Conservation (phyloP, 2,329 filamentous ascomycete genomes). For the Eutypella sp. region DNA sequence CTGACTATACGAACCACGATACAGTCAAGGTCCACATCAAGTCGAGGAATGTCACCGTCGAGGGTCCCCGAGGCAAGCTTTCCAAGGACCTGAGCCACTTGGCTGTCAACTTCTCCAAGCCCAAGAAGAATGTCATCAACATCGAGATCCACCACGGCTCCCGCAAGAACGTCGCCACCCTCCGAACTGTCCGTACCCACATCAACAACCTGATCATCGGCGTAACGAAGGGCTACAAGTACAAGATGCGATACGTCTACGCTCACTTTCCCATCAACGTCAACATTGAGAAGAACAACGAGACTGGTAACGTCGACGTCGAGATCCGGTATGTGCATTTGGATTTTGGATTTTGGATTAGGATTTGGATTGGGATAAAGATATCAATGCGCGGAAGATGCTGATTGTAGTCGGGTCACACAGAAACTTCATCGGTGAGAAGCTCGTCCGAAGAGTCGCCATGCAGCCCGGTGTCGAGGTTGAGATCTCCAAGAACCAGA, state of each 20-base stretch:
- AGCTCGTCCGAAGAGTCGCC: conserved; percentile 88
- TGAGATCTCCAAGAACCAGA: conserved; percentile 83
- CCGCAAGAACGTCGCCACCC: conserved; percentile 96
- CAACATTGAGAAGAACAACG: conserved; percentile 93
- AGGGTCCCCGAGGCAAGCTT: conserved; percentile 96
- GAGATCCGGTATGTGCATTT: conserved; percentile 79
- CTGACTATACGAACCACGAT: conserved; percentile 31
- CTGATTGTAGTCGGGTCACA: conserved; percentile 27
- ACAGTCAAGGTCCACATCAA: conserved; percentile 98
- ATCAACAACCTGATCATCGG: conserved; percentile 99
- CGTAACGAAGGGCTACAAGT: conserved; percentile 99
- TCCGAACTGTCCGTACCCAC: conserved; percentile 95
- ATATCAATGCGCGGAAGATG: too few species aligned
- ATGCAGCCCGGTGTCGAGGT: conserved; percentile 91
- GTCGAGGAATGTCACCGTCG: conserved; percentile 92
- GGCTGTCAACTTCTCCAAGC: conserved; percentile 89
- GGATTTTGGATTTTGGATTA: conserved; percentile 5
- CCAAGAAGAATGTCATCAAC: conserved; percentile 80
- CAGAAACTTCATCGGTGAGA: conserved; percentile 98
- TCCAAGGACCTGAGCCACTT: conserved; percentile 95
- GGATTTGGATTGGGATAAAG: neutral
- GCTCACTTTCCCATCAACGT: conserved; percentile 99
- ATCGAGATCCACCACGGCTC: conserved; percentile 98
- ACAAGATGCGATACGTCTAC: conserved; percentile 99
- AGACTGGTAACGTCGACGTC: conserved; percentile 83